Conservation (phyloP, 1,284 basidiomycete genomes). For the Tilletiopsis washingtonensis region DNA sequence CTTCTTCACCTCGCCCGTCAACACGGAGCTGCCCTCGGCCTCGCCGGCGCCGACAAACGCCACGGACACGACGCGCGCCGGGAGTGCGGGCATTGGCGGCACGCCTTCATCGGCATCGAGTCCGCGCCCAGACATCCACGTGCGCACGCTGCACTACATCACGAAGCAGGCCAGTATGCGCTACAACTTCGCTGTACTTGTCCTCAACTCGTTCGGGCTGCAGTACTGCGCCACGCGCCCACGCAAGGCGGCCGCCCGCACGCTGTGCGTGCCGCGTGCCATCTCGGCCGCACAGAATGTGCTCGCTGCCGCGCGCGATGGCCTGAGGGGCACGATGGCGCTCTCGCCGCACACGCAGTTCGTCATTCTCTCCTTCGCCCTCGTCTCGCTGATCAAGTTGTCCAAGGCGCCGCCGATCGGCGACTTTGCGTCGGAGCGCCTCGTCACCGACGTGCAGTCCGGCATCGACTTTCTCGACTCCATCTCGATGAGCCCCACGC, state of each 20-base stretch:
- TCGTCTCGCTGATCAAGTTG: constrained; percentile 52
- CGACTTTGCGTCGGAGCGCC: too few species aligned
- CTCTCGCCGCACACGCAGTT: constrained; percentile 87
- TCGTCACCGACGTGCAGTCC: too few species aligned
- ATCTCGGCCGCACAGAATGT: constrained; percentile 24
- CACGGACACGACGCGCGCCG: neutral
- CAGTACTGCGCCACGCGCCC: constrained; percentile 56
- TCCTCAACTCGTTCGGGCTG: constrained; percentile 83
- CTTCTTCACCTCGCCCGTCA: constrained; percentile 9
- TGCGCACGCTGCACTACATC: constrained; percentile 32
- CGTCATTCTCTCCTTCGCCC: constrained; percentile 81
- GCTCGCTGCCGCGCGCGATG: constrained; percentile 24
- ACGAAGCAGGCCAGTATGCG: constrained; percentile 30
- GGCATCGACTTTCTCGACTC: too few species aligned
- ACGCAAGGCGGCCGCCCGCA: neutral
- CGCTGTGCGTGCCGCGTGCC: neutral
- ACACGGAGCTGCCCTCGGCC: neutral
- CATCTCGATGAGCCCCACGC: too few species aligned
- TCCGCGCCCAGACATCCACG: constrained; percentile 8
- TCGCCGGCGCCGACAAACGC: neutral
- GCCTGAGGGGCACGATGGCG: constrained; percentile 54
- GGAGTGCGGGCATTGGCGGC: neutral
- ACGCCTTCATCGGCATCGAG: neutral
- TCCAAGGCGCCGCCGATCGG: too few species aligned
- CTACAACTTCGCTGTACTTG: constrained; percentile 38